A percentile compares a stretch with the other conserved stretches of the same genome.
Conservation (phyloP, 2,329 filamentous ascomycete genomes). For the Hypocrella siamensis region DNA sequence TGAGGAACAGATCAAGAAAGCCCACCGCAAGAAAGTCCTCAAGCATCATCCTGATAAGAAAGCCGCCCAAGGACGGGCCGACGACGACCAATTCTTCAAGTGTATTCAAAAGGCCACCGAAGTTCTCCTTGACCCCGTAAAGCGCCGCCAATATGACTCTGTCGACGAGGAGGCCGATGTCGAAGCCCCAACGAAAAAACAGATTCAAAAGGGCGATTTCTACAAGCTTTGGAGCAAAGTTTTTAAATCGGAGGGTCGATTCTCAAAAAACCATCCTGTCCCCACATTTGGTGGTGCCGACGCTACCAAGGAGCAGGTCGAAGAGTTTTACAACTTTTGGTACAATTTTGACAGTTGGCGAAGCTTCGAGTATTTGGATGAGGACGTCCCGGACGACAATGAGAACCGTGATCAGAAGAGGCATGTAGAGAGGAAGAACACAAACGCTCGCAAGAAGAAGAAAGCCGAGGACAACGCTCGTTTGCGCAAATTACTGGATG, state of each 20-base stretch:
- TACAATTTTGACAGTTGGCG: constrained; percentile 99
- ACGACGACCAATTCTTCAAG: constrained; percentile 99
- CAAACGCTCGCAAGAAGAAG: constrained; percentile 95
- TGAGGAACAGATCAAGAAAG: constrained; percentile 96
- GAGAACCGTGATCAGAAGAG: constrained; percentile 99
- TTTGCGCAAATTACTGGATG: constrained; percentile 78
- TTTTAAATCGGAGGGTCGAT: constrained; percentile 84
- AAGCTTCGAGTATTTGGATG: constrained; percentile 93
- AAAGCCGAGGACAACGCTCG: constrained; percentile 95
- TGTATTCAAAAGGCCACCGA: constrained; percentile 98
- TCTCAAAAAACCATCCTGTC: constrained; percentile 82
- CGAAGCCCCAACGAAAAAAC: constrained; percentile 85
- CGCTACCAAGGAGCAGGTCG: constrained; percentile 75
- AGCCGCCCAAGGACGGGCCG: constrained; percentile 70
- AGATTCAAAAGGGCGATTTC: constrained; percentile 71
- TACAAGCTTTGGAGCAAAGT: constrained; percentile 89
- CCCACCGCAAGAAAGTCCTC: constrained; percentile 98
- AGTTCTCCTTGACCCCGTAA: constrained; percentile 78
- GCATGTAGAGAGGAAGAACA: constrained; percentile 95
- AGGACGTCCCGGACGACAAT: constrained; percentile 97
- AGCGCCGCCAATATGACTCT: constrained; percentile 89
- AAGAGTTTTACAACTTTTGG: constrained; percentile 98
- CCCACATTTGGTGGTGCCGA: constrained; percentile 75
- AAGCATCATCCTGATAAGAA: constrained; percentile 99
- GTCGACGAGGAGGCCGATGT: constrained; percentile 90